These are phyloP conservation scores for Aspergillus ruber DNA, from an alignment of 2,329 filamentous ascomycete genomes.

Conservation along the genomic window DNA sequence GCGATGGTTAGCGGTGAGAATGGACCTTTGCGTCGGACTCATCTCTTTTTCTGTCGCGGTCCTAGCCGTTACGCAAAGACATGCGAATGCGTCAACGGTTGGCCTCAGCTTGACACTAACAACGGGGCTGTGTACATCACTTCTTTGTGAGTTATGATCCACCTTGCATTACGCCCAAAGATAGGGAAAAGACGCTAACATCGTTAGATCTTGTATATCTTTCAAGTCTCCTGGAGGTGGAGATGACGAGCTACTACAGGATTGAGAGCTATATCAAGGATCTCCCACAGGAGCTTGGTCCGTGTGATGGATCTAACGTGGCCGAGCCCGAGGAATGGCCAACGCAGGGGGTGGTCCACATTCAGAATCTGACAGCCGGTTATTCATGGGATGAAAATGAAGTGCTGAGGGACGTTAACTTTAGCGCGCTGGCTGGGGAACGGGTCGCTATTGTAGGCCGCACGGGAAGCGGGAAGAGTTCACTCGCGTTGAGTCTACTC, in stretches of 20 bases:
- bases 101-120: constrained; percentile 9
- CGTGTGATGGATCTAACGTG: neutral
- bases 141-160: constrained; percentile 3
- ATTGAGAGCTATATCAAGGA: constrained; percentile 68
- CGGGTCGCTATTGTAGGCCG: constrained; percentile 65
- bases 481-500: constrained; percentile 65
- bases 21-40: constrained; percentile 8
- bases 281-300: constrained; percentile 46
- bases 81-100: constrained; percentile 5
- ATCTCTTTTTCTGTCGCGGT: constrained; percentile 8
- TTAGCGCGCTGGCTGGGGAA: constrained; percentile 58
- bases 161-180: too few species aligned
- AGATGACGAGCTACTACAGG: constrained; percentile 68
- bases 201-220: constrained; percentile 6
- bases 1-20: constrained; percentile 10
- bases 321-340: constrained; percentile 63
- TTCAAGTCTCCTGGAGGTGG: constrained; percentile 49
- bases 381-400: constrained; percentile 63
- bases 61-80: constrained; percentile 2
- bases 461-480: constrained; percentile 68
- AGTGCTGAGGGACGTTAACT: constrained; percentile 61
- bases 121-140: constrained; percentile 6
- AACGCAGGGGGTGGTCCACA: constrained; percentile 60
- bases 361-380: constrained; percentile 60
- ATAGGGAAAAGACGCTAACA: neutral